A percentile compares a stretch with the other conserved stretches of the same genome.
These are phyloP conservation scores for Trematosphaeria pertusa DNA, from an alignment of 2,329 filamentous ascomycete genomes.

Conservation along the genomic window DNA sequence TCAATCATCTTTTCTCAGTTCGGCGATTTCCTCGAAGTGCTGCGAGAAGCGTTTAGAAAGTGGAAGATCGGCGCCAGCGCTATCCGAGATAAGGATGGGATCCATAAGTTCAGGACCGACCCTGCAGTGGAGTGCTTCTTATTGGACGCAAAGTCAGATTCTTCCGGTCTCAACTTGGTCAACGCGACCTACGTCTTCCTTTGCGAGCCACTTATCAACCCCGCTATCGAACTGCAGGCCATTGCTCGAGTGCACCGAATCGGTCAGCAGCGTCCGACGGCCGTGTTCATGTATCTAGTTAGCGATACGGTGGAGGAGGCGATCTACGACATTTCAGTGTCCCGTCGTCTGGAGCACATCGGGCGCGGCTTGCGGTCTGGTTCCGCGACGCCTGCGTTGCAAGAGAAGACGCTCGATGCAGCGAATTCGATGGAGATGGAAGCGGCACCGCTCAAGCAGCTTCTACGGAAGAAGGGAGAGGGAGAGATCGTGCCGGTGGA, in stretches of 20 bases:
- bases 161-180: constrained; percentile 87
- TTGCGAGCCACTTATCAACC: constrained; percentile 92
- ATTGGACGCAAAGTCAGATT: constrained; percentile 86
- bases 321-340: constrained; percentile 86
- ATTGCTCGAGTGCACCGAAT: constrained; percentile 96
- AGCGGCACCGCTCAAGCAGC: constrained; percentile 70
- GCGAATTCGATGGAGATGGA: constrained; percentile 87
- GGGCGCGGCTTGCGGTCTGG: constrained; percentile 45
- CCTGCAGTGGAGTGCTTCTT: constrained; percentile 80
- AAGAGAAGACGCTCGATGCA: constrained; percentile 73
- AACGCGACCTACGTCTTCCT: constrained; percentile 94
- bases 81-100: constrained; percentile 72
- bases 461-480: constrained; percentile 74
- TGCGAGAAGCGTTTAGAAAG: constrained; percentile 71
- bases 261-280: constrained; percentile 85
- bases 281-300: constrained; percentile 95
- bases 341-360: constrained; percentile 80
- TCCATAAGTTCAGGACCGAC: constrained; percentile 78
- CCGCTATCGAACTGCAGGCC: constrained; percentile 90
- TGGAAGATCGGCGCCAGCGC: constrained; percentile 77
- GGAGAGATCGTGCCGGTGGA: constrained; percentile 81
- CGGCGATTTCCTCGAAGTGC: constrained; percentile 77
- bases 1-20: constrained; percentile 96
- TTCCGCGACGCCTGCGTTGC: constrained; percentile 45
- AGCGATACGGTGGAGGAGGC: constrained; percentile 89